Conservation (phyloP, 2,329 filamentous ascomycete genomes). For the Alternaria dauci region DNA sequence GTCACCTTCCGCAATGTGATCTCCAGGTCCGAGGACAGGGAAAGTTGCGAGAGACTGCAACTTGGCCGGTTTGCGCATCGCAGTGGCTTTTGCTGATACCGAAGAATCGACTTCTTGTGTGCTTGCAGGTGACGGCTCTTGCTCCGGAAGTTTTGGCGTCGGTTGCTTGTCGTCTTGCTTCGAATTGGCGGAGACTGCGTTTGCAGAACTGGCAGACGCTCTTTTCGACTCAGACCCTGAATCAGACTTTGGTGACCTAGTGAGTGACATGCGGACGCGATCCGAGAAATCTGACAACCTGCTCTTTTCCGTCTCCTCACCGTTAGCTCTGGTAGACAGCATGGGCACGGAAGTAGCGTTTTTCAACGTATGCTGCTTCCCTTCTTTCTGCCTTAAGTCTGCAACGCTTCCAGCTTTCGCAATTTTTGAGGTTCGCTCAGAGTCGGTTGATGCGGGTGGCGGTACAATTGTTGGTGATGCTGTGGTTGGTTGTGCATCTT, state of each 20-base stretch:
- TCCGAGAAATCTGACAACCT: conserved; percentile 28
- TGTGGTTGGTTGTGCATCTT: conserved; percentile 9
- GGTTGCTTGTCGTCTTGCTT: conserved; percentile 15
- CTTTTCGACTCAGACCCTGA: conserved; percentile 35
- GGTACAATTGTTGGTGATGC: neutral
- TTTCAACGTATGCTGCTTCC: conserved; percentile 39
- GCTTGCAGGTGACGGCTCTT: neutral
- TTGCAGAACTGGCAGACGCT: conserved; percentile 15
- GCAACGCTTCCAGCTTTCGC: conserved; percentile 42
- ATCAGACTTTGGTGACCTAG: conserved; percentile 35
- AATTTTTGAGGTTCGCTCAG: conserved; percentile 22
- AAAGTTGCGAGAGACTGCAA: conserved; percentile 51
- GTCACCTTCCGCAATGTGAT: conserved; percentile 79
- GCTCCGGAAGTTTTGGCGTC: conserved; percentile 9
- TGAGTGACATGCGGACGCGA: conserved; percentile 38
- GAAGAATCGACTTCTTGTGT: neutral
- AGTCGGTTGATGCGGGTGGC: conserved; percentile 1
- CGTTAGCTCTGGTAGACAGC: conserved; percentile 24
- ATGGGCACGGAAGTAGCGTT: conserved; percentile 38
- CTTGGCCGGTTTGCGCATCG: conserved; percentile 38
- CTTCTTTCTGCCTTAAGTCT: conserved; percentile 35
- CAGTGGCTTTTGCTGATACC: neutral
- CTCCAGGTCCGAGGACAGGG: conserved; percentile 57
- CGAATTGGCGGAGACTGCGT: conserved; percentile 15
- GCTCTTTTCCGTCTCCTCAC: conserved; percentile 32